Percentiles rank a stretch among this genome's conserved stretches.
These are phyloP conservation scores for Blumeriella jaapii DNA, from an alignment of 2,329 filamentous ascomycete genomes.

Conservation along the genomic window DNA sequence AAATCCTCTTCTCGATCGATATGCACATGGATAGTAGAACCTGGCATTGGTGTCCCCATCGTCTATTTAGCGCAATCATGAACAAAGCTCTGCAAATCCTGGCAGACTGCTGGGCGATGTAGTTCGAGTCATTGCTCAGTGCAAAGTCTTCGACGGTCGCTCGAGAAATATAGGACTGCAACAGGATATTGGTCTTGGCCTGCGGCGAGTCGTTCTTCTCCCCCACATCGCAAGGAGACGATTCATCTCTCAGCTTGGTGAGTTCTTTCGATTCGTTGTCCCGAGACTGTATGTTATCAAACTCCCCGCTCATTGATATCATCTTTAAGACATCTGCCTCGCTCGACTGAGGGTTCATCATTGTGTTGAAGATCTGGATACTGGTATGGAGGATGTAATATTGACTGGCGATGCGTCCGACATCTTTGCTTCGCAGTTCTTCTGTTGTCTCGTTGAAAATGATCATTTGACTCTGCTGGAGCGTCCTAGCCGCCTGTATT, in stretches of 20 bases:
- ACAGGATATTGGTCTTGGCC: constrained; percentile 87
- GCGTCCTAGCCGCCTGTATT: constrained; percentile 73
- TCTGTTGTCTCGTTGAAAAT: constrained; percentile 95
- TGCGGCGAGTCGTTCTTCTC: constrained; percentile 62
- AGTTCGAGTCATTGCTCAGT: constrained; percentile 79
- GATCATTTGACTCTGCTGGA: constrained; percentile 96
- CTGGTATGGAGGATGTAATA: constrained; percentile 92
- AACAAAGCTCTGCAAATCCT: constrained; percentile 91
- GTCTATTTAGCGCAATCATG: constrained; percentile 90
- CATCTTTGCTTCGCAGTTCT: constrained; percentile 85
- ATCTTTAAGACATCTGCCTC: constrained; percentile 92
- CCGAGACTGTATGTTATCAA: constrained; percentile 89
- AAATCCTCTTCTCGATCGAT: constrained; percentile 91
- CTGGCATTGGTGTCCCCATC: constrained; percentile 92
- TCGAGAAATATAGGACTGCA: constrained; percentile 88
- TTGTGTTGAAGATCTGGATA: constrained; percentile 89
- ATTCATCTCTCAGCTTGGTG: constrained; percentile 55
- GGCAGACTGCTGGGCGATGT: constrained; percentile 90
- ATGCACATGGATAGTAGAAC: constrained; percentile 88
- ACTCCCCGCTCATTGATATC: constrained; percentile 96
- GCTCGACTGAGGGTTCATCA: constrained; percentile 77
- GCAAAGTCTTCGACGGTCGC: constrained; percentile 88
- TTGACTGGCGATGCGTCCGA: constrained; percentile 92
- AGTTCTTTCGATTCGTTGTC: constrained; percentile 87
- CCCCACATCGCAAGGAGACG: constrained; percentile 65